Evolutionary conservation across 164 flowering plant species (phyloP), one percentile per base, ranked within the genome.

Genomic region (Sedum album): DNA sequence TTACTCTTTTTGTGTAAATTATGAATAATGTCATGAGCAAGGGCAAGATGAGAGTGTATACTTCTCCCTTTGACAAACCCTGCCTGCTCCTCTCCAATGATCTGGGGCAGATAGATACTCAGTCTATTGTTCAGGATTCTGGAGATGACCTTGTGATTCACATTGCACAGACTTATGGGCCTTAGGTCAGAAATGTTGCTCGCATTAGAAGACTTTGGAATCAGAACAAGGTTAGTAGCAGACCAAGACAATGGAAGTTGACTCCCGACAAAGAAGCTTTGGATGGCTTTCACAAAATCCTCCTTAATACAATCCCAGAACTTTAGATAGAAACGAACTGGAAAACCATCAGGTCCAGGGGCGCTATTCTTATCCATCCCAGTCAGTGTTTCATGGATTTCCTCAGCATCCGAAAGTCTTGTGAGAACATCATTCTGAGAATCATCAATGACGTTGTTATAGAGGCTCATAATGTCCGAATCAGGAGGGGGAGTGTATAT

Each of bases 101-200:
- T 36, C 26, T 2, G 1, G 5, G 68, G 68, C 2, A 66, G 18
- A 26, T 17, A 0, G 7, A 1, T 9, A 2, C 31, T 13, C 20
- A 66, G 31, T 11, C 68, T 9, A 13, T 23, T 20, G 11, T 5
- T 23, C 5, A 66, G 28, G 2, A 66, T 35, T 8, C 20, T 39
- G 1, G 68, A n/a, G n/a, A 66, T 66, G 6, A 66, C 21, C 21
- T 66, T 66, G 8, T 26, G 26, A 14, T 21, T 18, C 25, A 66
- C 23, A 66, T 66, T 66, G 25, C 68, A 66, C 1, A 66, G 51
- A 2, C 42, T 31, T 6, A 66, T 66, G 39, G 68, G 68, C 13
- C 68, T 9, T 17, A 36, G 49, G 8, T 66, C 0, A n/a, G 18
- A 6, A 13, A 35, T 36, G 14, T 10, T 5, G 0, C 21, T 2